Evolutionary conservation across 1,139 yeast genomes (phyloP), one percentile per base, ranked within the genome.

Genomic region (Scheffersomyces stambukii): DNA sequence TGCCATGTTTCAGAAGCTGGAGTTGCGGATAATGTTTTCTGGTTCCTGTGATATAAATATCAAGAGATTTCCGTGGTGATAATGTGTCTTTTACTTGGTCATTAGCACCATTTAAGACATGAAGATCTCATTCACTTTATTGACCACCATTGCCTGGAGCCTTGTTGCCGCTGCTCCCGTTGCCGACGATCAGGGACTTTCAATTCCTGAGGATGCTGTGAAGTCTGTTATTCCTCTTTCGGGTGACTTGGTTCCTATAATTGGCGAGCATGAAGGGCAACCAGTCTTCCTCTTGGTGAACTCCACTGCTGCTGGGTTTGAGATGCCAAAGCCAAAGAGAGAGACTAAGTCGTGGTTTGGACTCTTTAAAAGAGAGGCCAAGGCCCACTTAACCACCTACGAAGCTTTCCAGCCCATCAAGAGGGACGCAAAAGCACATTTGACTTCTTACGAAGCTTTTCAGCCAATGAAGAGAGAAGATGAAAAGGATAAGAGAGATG

Each of bases 391-490:
- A 13, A 13, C 12, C 10, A 22, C 28, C n/a, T n/a, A n/a, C n/a
- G n/a, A n/a, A n/a, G n/a, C n/a, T n/a, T n/a, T n/a, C 24, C 24
- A 29, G 31, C 31, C 19, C 18, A 23, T 24, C 28, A n/a, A 17
- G 16, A 28, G 6, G 31, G 25, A n/a, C 17, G 6, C 15, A 17
- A 21, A 13, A 8, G 15, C 23, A 11, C 13, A 6, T 30, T 27
- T 35, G 32, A 38, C 41, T 14, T 30, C 21, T 13, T 38, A 31
- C 24, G 35, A 32, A 7, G 29, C 26, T 23, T 38, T 29, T 20
- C 33, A 37, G 24, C 41, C 41, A 21, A 29, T 20, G 11, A 35
- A 37, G 25, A 33, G 38, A 27, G 38, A 35, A 14, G 31, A 24
- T 18, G 32, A 28, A 2, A n/a, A n/a, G n/a, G n/a, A n/a, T n/a